Evolutionary conservation across 139 green algal species (phyloP).

Genomic region (Chlamydomonas sp.): DNA sequence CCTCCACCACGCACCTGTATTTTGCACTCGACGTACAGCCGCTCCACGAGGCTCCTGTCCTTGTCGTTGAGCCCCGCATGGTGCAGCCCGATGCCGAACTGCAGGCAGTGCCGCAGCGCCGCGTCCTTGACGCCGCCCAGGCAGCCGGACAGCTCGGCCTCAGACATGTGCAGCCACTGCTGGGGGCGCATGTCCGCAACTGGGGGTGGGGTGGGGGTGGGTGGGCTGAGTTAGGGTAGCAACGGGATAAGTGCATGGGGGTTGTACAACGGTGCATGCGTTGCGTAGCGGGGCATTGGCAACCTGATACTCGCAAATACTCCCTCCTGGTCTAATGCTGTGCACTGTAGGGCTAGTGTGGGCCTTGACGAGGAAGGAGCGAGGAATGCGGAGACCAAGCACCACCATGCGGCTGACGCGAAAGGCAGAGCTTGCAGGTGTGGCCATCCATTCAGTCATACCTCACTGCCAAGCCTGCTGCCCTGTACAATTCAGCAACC

Average conservation of each 20-base stretch:
- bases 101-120: conserved; percentile 57
- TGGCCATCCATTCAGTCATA: no score
- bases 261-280: no score
- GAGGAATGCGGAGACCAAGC: no score
- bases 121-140: conserved; percentile 64
- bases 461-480: no score
- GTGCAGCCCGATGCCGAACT: conserved; percentile 98
- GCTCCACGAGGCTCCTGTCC: conserved; percentile 89
- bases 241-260: not conserved
- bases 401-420: no score
- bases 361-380: no score
- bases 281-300: no score
- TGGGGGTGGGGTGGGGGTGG: not conserved
- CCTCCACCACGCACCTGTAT: conserved; percentile 79
- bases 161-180: conserved; percentile 83
- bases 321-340: no score
- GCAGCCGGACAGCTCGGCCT: conserved; percentile 72
- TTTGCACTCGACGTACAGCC: conserved; percentile 89
- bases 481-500: no score
- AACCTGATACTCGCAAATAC: no score
- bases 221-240: not conserved
- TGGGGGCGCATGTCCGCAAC: conserved; percentile 88
- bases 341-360: no score
- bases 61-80: conserved; percentile 90
- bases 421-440: no score